Percentiles rank a stretch among this genome's conserved stretches.
phyloP scores from a whole-genome alignment of 1,284 basidiomycete genomes.

The Trichosporon sp. region DNA sequence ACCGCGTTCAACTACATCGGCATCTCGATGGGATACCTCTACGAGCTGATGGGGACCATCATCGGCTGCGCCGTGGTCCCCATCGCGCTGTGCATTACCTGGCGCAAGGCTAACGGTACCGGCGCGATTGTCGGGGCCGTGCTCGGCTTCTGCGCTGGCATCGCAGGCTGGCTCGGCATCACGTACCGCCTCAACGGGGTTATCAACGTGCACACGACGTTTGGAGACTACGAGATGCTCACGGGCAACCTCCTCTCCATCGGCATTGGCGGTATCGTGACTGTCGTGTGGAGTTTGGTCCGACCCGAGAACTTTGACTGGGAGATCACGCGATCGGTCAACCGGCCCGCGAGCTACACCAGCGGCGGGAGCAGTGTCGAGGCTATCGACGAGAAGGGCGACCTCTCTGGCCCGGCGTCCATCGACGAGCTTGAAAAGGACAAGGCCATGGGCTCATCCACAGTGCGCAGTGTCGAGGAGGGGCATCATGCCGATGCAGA shows the following conservation, averaged over 20 bases:
- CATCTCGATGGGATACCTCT: slow-evolving; percentile 62
- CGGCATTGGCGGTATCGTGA: slow-evolving; percentile 70
- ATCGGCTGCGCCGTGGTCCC: slow-evolving; percentile 81
- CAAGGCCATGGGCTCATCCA: slow-evolving; percentile 20
- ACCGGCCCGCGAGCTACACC: slow-evolving; percentile 37
- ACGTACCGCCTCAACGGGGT: slow-evolving; percentile 65
- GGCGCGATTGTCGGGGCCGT: slow-evolving; percentile 70
- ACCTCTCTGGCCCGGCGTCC: slow-evolving; percentile 3
- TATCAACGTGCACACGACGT: slow-evolving; percentile 61
- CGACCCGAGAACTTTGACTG: slow-evolving; percentile 77
- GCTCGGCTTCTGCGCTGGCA: slow-evolving; percentile 62
- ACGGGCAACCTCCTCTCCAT: slow-evolving; percentile 84
- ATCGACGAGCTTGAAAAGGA: slow-evolving; percentile 51
- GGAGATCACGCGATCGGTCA: slow-evolving; percentile 68
- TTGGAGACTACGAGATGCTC: slow-evolving; percentile 61
- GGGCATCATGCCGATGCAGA: slow-evolving; percentile 15
- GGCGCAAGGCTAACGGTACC: slow-evolving; percentile 74
- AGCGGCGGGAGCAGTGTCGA: slow-evolving; percentile 21
- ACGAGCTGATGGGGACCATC: slow-evolving; percentile 49
- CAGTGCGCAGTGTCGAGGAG: slow-evolving; percentile 25
- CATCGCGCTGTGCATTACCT: slow-evolving; percentile 74
- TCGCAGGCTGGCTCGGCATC: slow-evolving; percentile 77
- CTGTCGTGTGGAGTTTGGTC: slow-evolving; percentile 59
- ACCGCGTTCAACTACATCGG: slow-evolving; percentile 84
- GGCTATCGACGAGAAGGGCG: slow-evolving; percentile 10